Base-by-base conservation (phyloP, 371 early-diverging fungal species). In the Mucor mucedo region DNA sequence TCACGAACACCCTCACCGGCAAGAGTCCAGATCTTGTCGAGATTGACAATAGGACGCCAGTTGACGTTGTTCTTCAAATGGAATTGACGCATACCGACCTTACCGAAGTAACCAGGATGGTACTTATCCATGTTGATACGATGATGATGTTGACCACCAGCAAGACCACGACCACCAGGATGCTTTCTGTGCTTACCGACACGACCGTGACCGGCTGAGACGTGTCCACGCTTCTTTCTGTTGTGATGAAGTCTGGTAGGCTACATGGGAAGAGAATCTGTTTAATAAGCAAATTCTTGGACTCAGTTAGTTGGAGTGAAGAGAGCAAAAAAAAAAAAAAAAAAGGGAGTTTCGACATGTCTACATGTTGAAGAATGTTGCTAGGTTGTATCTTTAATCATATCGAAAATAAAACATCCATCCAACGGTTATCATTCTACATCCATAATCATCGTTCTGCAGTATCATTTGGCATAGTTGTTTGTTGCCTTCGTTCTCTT, bases 51-150 rank as follows among this genome's bases (percentile, higher is more conserved):
- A 63, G 95, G 94, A 74, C 91, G 80, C 90, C 91, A 91, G 87
- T 85, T 83, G 76, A 89, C 76, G 89, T 98, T 95, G 76, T 89
- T 85, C 88, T 96, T 98, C 88, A 90, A 85, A 93, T 98, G 98
- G 93, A 95, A 98, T 84, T 94, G 88, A 69, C 98, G 95, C 98
- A 97, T 97, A 93, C 99, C 99, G 85, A 98, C 97, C 89, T 99
- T 99, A 86, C 99, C 99, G 82, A 98, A 99, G 95, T 97, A 98
- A 84, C 99, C 99, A 73, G 99, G 99, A 88, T 99, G 99, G 94
- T 95, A 99, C 91, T 94, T 98, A 87, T 98, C 97, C 93, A 99
- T 96, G 90, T 97, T 96, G 86, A 96, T 99, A 73, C 98, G 93
- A 93, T 99, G 98, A 84, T 99, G 99, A 84, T 98, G 98, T 83